phyloP scores from a whole-genome alignment of 441 rosid genomes.

The Hypseocharis bilobata region DNA sequence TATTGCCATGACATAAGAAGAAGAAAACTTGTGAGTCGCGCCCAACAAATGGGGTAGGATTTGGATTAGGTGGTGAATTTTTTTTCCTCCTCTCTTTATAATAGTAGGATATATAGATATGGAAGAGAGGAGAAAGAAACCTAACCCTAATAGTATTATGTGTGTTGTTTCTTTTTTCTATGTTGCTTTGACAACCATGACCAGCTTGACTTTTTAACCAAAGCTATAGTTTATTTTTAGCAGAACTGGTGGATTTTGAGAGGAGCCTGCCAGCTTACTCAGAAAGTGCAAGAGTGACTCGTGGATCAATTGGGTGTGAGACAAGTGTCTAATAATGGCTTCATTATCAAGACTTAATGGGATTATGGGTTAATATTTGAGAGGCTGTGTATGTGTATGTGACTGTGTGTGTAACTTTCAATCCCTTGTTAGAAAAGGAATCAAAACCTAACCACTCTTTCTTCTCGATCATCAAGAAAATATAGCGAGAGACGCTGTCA shows the following conservation, averaged over 20 bases:
- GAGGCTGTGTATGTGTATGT: too few species aligned
- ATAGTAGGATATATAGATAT: not conserved
- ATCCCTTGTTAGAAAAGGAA: conserved; percentile 25
- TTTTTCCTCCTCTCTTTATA: conserved; percentile 1
- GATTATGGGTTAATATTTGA: conserved; percentile 3
- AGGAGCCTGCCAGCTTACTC: not conserved
- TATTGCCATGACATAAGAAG: conserved; percentile 29
- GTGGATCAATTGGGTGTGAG: conserved; percentile 17
- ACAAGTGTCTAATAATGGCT: conserved; percentile 12
- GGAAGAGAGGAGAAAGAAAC: conserved; percentile 8
- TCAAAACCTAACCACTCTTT: conserved; percentile 19
- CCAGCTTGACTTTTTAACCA: conserved; percentile 23
- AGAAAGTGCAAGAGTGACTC: too few species aligned
- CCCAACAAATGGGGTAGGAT: conserved; percentile 26
- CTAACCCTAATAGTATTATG: conserved; percentile 25
- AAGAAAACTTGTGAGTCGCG: conserved; percentile 15
- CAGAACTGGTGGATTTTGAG: too few species aligned
- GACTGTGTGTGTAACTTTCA: conserved; percentile 15
- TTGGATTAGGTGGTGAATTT: conserved; percentile 35
- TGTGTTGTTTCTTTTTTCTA: not conserved
- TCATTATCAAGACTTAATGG: not conserved
- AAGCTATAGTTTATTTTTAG: too few species aligned
- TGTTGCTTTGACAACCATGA: conserved; percentile 24
- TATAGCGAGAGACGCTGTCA: too few species aligned
- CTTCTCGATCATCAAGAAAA: not conserved